Percentiles rank a stretch among this genome's conserved stretches.
phyloP scores from a whole-genome alignment of 768 basidiomycete species.

The Lentinula boryana region DNA sequence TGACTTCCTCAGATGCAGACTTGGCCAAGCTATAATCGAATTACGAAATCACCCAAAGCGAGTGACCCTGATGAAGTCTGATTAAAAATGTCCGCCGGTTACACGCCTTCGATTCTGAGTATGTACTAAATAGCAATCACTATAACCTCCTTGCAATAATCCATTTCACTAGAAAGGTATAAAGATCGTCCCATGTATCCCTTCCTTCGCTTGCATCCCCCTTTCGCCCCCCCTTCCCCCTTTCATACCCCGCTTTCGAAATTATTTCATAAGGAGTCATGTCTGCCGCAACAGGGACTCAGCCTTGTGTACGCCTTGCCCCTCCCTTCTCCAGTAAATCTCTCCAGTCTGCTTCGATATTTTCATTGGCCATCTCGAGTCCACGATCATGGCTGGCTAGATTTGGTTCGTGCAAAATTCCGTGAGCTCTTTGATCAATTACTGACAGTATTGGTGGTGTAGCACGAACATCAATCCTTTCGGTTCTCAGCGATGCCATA shows the following conservation, averaged over 20 bases:
- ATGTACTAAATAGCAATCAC: neutral
- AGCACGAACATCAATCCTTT: conserved; percentile 59
- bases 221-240: conserved; percentile 4
- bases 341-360: conserved; percentile 36
- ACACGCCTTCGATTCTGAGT: neutral
- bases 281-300: conserved; percentile 20
- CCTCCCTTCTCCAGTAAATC: conserved; percentile 29
- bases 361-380: conserved; percentile 37
- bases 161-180: neutral
- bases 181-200: conserved; percentile 14
- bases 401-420: conserved; percentile 32
- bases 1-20: neutral
- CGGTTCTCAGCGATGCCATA: conserved; percentile 54
- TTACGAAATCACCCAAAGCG: neutral
- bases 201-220: conserved; percentile 21
- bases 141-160: neutral
- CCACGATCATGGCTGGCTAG: conserved; percentile 43
- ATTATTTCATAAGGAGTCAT: conserved; percentile 17
- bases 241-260: neutral
- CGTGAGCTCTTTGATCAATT: neutral
- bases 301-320: conserved; percentile 36
- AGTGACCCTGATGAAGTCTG: neutral
- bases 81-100: conserved; percentile 6
- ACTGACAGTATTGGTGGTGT: conserved; percentile 3
- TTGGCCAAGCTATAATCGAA: neutral